These are phyloP conservation scores for Thinopyrum obtusiflorum DNA, from an alignment of 202 grass and related monocot species.

Conservation along the genomic window DNA sequence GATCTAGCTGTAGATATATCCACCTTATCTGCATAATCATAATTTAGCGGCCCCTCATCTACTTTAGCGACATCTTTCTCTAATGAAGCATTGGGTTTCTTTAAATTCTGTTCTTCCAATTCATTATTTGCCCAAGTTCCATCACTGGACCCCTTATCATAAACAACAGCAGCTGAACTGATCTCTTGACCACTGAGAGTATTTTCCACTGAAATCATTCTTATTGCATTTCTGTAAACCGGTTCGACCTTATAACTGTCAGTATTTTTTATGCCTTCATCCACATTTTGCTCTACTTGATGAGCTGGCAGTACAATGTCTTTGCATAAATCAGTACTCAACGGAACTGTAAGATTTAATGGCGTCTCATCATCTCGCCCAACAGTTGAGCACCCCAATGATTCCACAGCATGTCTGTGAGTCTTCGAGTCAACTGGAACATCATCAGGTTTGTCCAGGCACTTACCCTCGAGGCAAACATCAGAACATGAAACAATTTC, in stretches of 20 bases:
- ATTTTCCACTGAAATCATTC: conserved; percentile 14
- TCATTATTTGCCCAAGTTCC: not conserved
- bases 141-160: not conserved
- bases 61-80: conserved; percentile 28
- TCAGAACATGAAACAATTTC: not conserved
- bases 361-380: not conserved
- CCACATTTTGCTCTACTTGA: conserved; percentile 1
- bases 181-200: not conserved
- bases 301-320: not conserved
- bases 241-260: not conserved
- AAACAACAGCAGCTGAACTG: not conserved
- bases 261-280: not conserved
- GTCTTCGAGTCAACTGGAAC: conserved; percentile 12
- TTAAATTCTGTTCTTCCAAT: conserved; percentile 20
- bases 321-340: not conserved
- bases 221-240: not conserved
- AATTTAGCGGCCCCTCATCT: not conserved
- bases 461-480: conserved; percentile 15
- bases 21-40: conserved; percentile 16
- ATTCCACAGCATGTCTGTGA: not conserved
- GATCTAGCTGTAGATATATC: conserved; percentile 28
- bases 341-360: conserved; percentile 13
- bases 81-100: conserved; percentile 7
- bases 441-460: not conserved
- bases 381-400: not conserved